These are phyloP conservation scores for Pleurotus citrinopileatus DNA, from an alignment of 768 basidiomycete species.

Conservation along the genomic window DNA sequence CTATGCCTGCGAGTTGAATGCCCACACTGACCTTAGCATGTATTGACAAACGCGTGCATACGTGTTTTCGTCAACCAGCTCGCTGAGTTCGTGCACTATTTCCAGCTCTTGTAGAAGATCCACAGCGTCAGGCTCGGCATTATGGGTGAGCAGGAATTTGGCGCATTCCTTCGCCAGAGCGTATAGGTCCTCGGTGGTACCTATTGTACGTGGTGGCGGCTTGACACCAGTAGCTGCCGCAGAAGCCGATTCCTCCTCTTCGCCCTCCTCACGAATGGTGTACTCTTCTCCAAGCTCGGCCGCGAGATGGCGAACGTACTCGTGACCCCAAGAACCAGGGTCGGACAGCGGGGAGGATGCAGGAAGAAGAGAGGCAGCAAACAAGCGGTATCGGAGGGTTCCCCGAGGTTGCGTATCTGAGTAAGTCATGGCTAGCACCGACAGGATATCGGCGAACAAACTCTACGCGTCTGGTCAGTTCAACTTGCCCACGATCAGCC, in stretches of 20 bases:
- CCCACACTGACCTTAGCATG: slow-evolving; percentile 76
- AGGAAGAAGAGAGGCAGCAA: slow-evolving; percentile 70
- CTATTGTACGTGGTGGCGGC: slow-evolving; percentile 34
- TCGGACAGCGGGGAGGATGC: slow-evolving; percentile 69
- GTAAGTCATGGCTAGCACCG: slow-evolving; percentile 99
- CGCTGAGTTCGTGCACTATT: slow-evolving; percentile 73
- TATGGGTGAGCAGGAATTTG: slow-evolving; percentile 85
- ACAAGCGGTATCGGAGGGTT: slow-evolving; percentile 88
- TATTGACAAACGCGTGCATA: slow-evolving; percentile 90
- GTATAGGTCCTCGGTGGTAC: slow-evolving; percentile 73
- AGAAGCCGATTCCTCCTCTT: slow-evolving; percentile 23
- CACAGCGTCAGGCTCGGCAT: slow-evolving; percentile 97
- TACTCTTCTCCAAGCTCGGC: slow-evolving; percentile 97
- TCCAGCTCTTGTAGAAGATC: slow-evolving; percentile 94
- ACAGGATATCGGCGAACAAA: slow-evolving; percentile 94
- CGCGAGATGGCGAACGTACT: slow-evolving; percentile 96
- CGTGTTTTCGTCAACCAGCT: slow-evolving; percentile 84
- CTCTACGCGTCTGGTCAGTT: slow-evolving; percentile 46
- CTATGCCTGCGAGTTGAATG: background rate
- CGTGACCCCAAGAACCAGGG: slow-evolving; percentile 98
- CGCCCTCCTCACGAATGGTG: slow-evolving; percentile 59
- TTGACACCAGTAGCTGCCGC: slow-evolving; percentile 27
- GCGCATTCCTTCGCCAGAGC: slow-evolving; percentile 81
- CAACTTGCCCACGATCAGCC: slow-evolving; percentile 1
- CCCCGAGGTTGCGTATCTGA: slow-evolving; percentile 97